Percentiles rank a stretch among this genome's conserved stretches.
Conservation (phyloP, 1,139 yeast species). For the Magnusiomyces ingens region DNA sequence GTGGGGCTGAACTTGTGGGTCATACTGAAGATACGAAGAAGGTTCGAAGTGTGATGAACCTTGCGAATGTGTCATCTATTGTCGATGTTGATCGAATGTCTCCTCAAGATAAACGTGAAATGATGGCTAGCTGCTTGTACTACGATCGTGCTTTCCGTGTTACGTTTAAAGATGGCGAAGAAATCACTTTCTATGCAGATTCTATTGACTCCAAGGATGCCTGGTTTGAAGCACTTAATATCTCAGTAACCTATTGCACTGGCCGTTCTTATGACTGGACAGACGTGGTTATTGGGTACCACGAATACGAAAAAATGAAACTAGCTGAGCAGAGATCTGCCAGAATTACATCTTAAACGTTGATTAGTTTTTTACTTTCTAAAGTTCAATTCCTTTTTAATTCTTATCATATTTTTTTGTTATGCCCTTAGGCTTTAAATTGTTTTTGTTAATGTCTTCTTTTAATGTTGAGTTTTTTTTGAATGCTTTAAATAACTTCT, state of each 20-base stretch:
- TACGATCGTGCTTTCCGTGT: constrained; percentile 45
- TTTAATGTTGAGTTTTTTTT: too few relatives aligned
- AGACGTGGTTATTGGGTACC: constrained; percentile 26
- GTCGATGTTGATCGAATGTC: constrained; percentile 12
- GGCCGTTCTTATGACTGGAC: constrained; percentile 30
- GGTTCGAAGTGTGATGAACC: constrained; percentile 58
- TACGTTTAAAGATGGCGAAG: constrained; percentile 56
- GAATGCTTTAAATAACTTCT: too few relatives aligned
- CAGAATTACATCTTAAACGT: too few relatives aligned
- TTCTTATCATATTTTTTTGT: too few relatives aligned
- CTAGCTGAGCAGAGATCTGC: constrained; percentile 5
- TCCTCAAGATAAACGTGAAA: constrained; percentile 16
- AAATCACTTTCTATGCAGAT: constrained; percentile 60
- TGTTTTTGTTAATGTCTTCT: too few relatives aligned
- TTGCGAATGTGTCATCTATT: constrained; percentile 24
- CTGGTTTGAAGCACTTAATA: constrained; percentile 43
- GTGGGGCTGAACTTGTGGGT: constrained; percentile 53
- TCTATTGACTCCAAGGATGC: constrained; percentile 42
- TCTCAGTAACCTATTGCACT: constrained; percentile 25
- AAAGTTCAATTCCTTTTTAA: too few relatives aligned
- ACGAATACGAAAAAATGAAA: constrained; percentile 11
- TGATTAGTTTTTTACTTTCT: too few relatives aligned
- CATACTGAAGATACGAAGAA: constrained; percentile 59
- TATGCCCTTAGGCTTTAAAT: too few relatives aligned
- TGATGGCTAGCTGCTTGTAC: constrained; percentile 29